phyloP scores from a whole-genome alignment of 768 basidiomycete genomes.

The Rhodotorula kratochvilovae region DNA sequence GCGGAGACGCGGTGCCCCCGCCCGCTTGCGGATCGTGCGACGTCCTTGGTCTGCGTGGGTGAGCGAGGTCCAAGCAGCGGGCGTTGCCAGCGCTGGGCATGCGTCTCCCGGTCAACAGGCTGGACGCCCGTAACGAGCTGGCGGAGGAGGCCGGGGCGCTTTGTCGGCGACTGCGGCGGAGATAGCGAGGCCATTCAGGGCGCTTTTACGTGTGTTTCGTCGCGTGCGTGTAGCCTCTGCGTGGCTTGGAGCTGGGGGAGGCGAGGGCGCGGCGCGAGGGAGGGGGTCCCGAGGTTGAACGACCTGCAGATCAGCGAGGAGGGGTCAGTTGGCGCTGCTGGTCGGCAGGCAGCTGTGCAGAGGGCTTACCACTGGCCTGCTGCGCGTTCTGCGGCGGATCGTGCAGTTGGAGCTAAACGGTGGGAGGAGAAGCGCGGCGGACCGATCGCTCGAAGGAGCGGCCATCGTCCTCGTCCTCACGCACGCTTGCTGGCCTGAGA shows the following conservation, averaged over 20 bases:
- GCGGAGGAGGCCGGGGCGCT: neutral
- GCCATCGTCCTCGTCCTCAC: too few relatives aligned
- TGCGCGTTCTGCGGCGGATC: too few relatives aligned
- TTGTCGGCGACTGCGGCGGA: neutral
- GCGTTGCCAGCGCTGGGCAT: conserved; percentile 1
- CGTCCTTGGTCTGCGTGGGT: too few relatives aligned
- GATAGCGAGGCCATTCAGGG: neutral
- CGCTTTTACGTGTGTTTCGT: too few relatives aligned
- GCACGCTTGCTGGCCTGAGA: neutral
- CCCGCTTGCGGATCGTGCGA: too few relatives aligned
- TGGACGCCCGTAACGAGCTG: conserved; percentile 6
- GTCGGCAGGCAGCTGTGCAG: too few relatives aligned
- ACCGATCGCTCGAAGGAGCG: too few relatives aligned
- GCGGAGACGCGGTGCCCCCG: neutral
- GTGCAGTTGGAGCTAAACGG: too few relatives aligned
- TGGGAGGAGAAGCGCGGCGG: too few relatives aligned
- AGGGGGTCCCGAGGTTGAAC: neutral
- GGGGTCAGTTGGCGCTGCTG: neutral
- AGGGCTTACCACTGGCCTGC: neutral
- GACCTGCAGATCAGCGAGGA: neutral
- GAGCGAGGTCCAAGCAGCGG: neutral
- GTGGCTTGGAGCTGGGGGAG: neutral
- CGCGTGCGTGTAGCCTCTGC: too few relatives aligned
- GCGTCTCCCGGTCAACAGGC: neutral
- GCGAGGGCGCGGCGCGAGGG: too few relatives aligned